Base-by-base conservation (phyloP, 495 filamentous ascomycete genomes). In the Apiosordaria backusii region DNA sequence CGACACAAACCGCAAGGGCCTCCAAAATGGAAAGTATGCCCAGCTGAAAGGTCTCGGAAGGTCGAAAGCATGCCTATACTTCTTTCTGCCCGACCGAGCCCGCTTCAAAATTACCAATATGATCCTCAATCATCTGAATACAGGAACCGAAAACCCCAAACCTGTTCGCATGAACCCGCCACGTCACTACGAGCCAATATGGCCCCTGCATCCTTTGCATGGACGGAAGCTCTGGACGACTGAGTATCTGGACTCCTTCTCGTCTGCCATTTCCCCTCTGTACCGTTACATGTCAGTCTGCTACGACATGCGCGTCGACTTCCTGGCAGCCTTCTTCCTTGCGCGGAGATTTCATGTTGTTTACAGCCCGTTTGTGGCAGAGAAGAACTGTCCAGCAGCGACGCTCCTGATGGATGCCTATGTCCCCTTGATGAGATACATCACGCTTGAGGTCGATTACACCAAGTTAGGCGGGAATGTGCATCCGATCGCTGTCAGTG, bases 381-480 rank as follows among this genome's bases (percentile, higher is more conserved):
- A 29, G 16, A 22, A 9, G 16, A 54, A 57, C 3, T 66, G 68
- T 40, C 68, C 69, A 2, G 63, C 69, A 0, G 74, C 70, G 2
- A 68, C 63, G 0, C 5, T 50, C 1, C 72, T 61, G 60, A 60
- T 78, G 68, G 61, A 70, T 40, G 40, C 24, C 2, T 74, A 71
- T 54, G 71, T 67, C 7, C 62, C 65, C 0, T 59, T 70, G 18
- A 75, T 78, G 72, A 69, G 68, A 26, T 68, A 61, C 27, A 67
- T 78, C 52, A 71, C 70, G 0, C 50, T 78, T 13, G 76, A 78
- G 62, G 60, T 78, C 0, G 74, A 78, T 29, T 57, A 75, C 13
- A 69, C 74, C 1, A 69, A 69, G 40, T 59, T 78, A 21, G 67
- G 62, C 2, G 72, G 72, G 4, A 59, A 69, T 50, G 60, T 57